phyloP scores from a whole-genome alignment of 2,329 filamentous ascomycete species.

The Ilyonectria destructans region DNA sequence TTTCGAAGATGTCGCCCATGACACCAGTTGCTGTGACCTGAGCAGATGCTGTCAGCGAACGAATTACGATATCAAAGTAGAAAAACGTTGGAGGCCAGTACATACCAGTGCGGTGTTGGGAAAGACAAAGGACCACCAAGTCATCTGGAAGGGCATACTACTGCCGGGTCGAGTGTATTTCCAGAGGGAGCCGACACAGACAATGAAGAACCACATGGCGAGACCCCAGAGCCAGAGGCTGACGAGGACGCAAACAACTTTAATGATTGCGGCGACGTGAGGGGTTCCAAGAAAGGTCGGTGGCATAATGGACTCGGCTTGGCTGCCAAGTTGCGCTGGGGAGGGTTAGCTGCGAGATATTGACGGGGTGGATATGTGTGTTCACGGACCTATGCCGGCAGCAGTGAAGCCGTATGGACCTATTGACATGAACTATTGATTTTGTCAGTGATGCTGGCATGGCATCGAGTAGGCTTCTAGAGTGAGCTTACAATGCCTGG shows the following conservation, averaged over 20 bases:
- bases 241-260: conserved; percentile 71
- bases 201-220: conserved; percentile 88
- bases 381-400: conserved; percentile 57
- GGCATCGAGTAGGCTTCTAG: too few relatives aligned
- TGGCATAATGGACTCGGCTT: conserved; percentile 62
- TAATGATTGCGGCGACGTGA: conserved; percentile 62
- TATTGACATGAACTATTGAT: conserved; percentile 80
- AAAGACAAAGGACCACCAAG: conserved; percentile 88
- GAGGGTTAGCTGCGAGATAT: conserved; percentile 25
- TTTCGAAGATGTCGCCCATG: conserved; percentile 75
- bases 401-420: conserved; percentile 78
- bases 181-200: conserved; percentile 83
- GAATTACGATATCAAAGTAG: not conserved
- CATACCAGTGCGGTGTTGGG: conserved; percentile 80
- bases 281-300: conserved; percentile 59
- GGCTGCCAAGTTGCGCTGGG: conserved; percentile 62
- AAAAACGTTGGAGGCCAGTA: not conserved
- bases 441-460: too few relatives aligned
- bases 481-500: conserved; percentile 75
- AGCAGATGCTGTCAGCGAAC: not conserved
- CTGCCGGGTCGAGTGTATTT: conserved; percentile 72
- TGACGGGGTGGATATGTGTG: not conserved
- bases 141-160: conserved; percentile 85
- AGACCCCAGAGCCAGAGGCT: conserved; percentile 88
- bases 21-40: conserved; percentile 80